Base-by-base conservation (phyloP, 2,329 filamentous ascomycete genomes). In the Cladosporium oxysporum region DNA sequence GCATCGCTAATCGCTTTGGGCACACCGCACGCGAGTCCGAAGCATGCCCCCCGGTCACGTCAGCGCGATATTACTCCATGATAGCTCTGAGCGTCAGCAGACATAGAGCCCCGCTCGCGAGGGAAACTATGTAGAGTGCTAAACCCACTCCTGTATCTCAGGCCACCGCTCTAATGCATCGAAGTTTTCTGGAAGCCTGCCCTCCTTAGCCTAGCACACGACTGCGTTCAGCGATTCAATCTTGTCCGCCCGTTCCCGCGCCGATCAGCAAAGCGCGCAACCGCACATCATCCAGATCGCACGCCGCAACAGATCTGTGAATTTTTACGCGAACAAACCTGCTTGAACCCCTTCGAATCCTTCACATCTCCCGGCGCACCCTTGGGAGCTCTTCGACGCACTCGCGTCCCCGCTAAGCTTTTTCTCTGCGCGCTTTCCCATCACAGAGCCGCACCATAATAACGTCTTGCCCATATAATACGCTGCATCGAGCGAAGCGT, bases 161-260 rank as follows among this genome's bases (percentile, higher is more conserved):
- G 31, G 16, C 37, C 37, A 21, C 28, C 37, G 31, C 35, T 23
- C 47, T 58, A 58, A 52, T 33, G 62, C 62, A 65, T n/a, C 1
- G 41, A 65, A 65, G 41, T 52, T 23, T 65, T 65, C 62, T 41
- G 41, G 62, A 65, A 65, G 53, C 37, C 44, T 65, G 37, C 62
- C 37, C 29, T 6, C 55, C 31, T 3, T 18, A 50, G 50, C 33
- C 33, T 53, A 59, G 57, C 23, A 11, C n/a, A n/a, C 23, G 31
- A 10, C 21, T 37, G 55, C 29, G 2, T 21, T 14, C 33, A 26
- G 31, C 21, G 33, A 33, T 58, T 58, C 23, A 41, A 18, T 35
- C 55, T 58, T 18, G 12, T 33, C 31, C 55, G 33, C 55, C 35
- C 59, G 59, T 35, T 62, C 44, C 41, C 59, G 59, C 41, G 37